Evolutionary conservation across 1,284 basidiomycete species (phyloP), one percentile per base, ranked within the genome.

Genomic region (Ganoderma lingzhi): DNA sequence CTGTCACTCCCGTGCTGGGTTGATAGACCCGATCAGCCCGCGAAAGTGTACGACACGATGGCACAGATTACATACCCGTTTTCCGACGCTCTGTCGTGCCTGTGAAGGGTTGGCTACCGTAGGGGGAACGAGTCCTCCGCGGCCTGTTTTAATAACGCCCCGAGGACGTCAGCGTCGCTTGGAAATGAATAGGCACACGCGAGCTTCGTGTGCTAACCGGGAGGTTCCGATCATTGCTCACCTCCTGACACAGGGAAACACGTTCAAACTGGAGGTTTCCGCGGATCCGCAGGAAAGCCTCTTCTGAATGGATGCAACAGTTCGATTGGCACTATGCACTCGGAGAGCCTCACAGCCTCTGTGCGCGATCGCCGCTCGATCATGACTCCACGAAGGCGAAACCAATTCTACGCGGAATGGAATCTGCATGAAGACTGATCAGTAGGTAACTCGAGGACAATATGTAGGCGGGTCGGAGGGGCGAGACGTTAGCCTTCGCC

Each of bases 151-250:
- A 42, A 12, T 42, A 41, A 37, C 59, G 14, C 59, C 39, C 59
- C 59, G 59, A 61, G 59, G 59, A 61, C 32, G 59, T 61, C 37
- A 41, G 59, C 28, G 23, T 42, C 59, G 37, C 37, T 39, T 23
- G 23, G 23, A 42, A 41, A 15, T 41, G 39, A 61, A 41, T 41
- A 28, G 14, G 23, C 14, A 51, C 23, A 51, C 48, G 37, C 39
- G 37, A 61, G 5, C 39, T 6, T 41, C 59, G 59, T 8, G 37
- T 28, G 59, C 59, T 28, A 17, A 19, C 30, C 53, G 53, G 53
- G 53, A 56, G 32, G 53, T 30, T 35, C 53, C 53, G 53, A 56
- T 56, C 53, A 56, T 2, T 56, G 53, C 53, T 56, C 53, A 56
- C 53, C 53, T 56, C 53, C 53, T 6, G 30, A 32, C 30, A 4